Base-by-base conservation (phyloP, 1,284 basidiomycete species). In the Ceratobasidium theobromae region DNA sequence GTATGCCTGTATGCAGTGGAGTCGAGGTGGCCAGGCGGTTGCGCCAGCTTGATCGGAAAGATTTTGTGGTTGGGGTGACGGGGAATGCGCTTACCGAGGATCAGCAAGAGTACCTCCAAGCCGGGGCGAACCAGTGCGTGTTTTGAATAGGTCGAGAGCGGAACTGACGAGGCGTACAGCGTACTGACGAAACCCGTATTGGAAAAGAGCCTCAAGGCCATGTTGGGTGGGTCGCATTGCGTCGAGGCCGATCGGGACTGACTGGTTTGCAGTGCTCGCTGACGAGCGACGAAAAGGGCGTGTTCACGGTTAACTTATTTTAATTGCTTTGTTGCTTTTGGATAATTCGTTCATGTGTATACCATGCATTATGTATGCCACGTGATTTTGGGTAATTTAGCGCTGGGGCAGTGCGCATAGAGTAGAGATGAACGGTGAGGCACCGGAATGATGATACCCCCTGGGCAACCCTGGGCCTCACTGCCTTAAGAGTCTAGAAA, bases 121-220 rank as follows among this genome's bases (percentile, higher is more conserved):
- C 68, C 16, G 68, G 68, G 16, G 68, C 65, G 14, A 65, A 69
- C 51, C 48, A 69, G 55, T 67, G 48, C 55, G 66, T 45, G 14
- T 18, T 8, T 32, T 4, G 9, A 21, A 6, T 11, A n/a, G 9
- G 18, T 11, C 18, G 6, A n/a, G 18, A 21, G 9, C 35, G 43
- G 18, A 5, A 11, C 60, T 65, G 60, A 60, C 28, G 48, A 14
- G 23, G 6, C 12, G 3, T 51, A 3, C 23, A 85, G 81, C 54
- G 82, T 88, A 40, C 75, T 88, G 68, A 88, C 86, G 35, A 88
- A 88, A 74, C 87, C 87, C 0, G 87, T 88, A 1, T 78, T 84
- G 38, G 86, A 88, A 73, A 77, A 80, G 58, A 84, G 79, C 70
- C 75, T 87, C 4, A 77, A 80, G 71, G 78, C 80, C 27, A 82